A percentile compares a stretch with the other conserved stretches of the same genome.
These are phyloP conservation scores for Dentipellis fragilis DNA, from an alignment of 768 basidiomycete genomes.

Conservation along the genomic window DNA sequence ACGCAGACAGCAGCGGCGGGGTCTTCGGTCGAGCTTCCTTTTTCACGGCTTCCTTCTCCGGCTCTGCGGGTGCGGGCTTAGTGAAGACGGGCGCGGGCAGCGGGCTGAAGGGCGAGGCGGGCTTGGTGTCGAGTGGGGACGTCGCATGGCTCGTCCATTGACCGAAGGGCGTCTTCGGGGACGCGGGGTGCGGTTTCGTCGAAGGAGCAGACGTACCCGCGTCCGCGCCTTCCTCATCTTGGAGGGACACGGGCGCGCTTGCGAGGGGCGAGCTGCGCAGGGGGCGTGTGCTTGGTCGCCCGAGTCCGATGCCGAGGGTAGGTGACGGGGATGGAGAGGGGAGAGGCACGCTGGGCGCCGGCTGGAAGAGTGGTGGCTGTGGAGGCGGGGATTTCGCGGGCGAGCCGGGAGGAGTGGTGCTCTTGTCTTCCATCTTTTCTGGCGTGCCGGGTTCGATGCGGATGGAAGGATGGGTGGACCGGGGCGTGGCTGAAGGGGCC, in stretches of 20 bases:
- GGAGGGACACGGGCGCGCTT: conserved; percentile 32
- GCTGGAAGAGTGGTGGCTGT: conserved; percentile 13
- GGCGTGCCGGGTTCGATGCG: neutral
- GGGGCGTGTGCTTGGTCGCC: conserved; percentile 56
- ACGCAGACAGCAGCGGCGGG: conserved; percentile 18
- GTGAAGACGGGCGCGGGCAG: neutral
- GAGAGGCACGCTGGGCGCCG: conserved; percentile 20
- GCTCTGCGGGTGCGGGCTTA: neutral
- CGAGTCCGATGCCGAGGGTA: conserved; percentile 39
- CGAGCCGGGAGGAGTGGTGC: conserved; percentile 59
- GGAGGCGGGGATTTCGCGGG: conserved; percentile 32
- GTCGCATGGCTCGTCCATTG: conserved; percentile 3
- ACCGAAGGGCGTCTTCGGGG: conserved; percentile 30
- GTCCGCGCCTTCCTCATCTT: conserved; percentile 32
- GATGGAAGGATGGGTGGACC: neutral
- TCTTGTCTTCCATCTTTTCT: conserved; percentile 24
- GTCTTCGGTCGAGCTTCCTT: conserved; percentile 35
- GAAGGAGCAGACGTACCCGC: conserved; percentile 9
- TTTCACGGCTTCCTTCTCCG: conserved; percentile 3
- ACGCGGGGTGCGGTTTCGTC: conserved; percentile 26
- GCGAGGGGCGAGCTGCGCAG: conserved; percentile 72
- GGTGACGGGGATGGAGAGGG: conserved; percentile 27
- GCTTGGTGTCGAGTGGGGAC: neutral
- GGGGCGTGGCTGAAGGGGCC: conserved; percentile 17
- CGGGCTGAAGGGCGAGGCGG: neutral